Evolutionary conservation across 805 yeast genomes (phyloP).

Genomic region (Yarrowia alimentaria): DNA sequence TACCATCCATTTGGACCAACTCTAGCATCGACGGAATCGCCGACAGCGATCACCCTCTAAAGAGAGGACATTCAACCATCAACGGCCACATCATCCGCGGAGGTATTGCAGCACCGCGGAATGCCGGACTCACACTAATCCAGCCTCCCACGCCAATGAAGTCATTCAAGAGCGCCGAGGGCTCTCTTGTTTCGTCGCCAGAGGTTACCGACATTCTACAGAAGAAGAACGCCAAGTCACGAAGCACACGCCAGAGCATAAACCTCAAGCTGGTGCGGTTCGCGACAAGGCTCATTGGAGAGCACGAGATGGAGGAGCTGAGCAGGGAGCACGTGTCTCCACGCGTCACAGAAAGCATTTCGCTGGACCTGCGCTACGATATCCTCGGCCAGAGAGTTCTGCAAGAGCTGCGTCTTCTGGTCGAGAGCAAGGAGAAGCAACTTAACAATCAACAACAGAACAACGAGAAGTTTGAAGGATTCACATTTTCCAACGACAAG

Average conservation of each 20-base stretch:
- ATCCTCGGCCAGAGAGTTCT: constrained; percentile 38
- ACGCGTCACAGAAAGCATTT: constrained; percentile 11
- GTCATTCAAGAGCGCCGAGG: constrained; percentile 7
- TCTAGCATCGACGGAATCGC: constrained; percentile 18
- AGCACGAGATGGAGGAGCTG: constrained; percentile 26
- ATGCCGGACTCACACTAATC: constrained; percentile 19
- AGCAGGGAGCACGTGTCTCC: constrained; percentile 17
- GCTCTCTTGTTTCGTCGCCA: constrained; percentile 8
- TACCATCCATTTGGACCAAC: constrained; percentile 25
- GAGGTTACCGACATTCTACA: constrained; percentile 17
- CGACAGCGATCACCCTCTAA: constrained; percentile 16
- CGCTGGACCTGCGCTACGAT: constrained; percentile 31
- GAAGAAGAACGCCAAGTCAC: constrained; percentile 3
- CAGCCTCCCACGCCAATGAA: constrained; percentile 15
- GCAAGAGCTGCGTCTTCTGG: constrained; percentile 36
- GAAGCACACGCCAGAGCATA: constrained; percentile 11
- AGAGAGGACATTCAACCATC: constrained; percentile 15
- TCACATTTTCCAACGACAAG: constrained; percentile 4
- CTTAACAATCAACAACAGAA: not conserved
- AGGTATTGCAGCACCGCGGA: constrained; percentile 18
- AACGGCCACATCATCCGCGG: constrained; percentile 23
- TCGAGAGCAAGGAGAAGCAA: constrained; percentile 29
- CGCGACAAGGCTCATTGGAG: constrained; percentile 11
- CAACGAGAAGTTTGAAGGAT: constrained; percentile 20
- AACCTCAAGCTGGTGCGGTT: constrained; percentile 23